A percentile compares a stretch with the other conserved stretches of the same genome.
These are phyloP conservation scores for Phaseolus lunatus DNA, from an alignment of 306 rosid genomes.

Conservation along the genomic window DNA sequence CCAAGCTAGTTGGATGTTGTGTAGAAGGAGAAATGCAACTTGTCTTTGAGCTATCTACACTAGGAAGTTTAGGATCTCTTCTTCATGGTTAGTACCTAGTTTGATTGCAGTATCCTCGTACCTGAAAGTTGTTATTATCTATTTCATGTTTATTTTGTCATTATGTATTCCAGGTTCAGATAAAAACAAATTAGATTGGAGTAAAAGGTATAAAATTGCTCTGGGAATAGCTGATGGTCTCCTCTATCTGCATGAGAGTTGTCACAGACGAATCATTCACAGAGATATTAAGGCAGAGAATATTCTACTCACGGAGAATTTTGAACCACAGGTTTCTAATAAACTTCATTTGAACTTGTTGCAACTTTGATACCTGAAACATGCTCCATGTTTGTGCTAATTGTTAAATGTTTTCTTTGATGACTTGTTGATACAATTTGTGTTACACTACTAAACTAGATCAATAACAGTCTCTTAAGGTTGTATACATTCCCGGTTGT, in stretches of 20 bases:
- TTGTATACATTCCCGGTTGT: neutral
- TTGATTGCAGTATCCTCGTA: constrained; percentile 31
- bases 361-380: neutral
- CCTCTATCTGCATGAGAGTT: constrained; percentile 80
- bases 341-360: constrained; percentile 6
- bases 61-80: constrained; percentile 84
- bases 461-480: neutral
- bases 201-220: constrained; percentile 76
- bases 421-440: neutral
- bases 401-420: neutral
- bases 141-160: constrained; percentile 7
- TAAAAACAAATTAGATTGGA: constrained; percentile 70
- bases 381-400: neutral
- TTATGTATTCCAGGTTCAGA: constrained; percentile 57
- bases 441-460: constrained; percentile 9
- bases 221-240: constrained; percentile 82
- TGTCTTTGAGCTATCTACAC: constrained; percentile 67
- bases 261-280: constrained; percentile 87
- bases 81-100: constrained; percentile 69
- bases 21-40: constrained; percentile 85
- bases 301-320: constrained; percentile 80
- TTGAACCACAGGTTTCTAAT: constrained; percentile 82
- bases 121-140: neutral
- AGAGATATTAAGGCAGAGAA: constrained; percentile 93
- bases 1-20: constrained; percentile 85